Evolutionary conservation across 2,329 filamentous ascomycete genomes (phyloP).

Genomic region (Sarocladium kiliense): DNA sequence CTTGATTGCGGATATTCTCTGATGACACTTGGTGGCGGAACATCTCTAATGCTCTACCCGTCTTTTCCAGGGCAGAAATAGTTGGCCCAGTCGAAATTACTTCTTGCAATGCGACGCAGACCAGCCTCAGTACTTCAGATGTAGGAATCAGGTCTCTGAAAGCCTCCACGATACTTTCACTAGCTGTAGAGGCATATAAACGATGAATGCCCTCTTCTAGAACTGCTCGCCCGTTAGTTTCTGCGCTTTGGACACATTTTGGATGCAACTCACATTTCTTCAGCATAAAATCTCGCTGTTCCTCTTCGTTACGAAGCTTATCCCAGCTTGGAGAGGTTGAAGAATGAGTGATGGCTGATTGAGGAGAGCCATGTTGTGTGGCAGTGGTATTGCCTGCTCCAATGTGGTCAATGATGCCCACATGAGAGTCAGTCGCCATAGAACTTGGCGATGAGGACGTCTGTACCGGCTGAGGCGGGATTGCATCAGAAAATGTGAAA

Average conservation of each 20-base stretch:
- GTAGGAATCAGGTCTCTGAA: constrained; percentile 1
- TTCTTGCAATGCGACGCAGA: constrained; percentile 1
- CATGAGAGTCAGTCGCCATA: background rate
- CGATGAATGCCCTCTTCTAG: background rate
- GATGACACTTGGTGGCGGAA: background rate
- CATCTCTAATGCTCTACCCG: background rate
- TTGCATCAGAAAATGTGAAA: background rate
- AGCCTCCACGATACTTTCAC: constrained; percentile 1
- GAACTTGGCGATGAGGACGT: background rate
- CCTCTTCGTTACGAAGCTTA: background rate
- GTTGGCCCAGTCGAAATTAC: background rate
- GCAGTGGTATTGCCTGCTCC: background rate
- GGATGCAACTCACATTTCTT: background rate
- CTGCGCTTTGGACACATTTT: no score
- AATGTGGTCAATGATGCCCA: background rate
- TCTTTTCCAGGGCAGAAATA: background rate
- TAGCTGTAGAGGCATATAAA: background rate
- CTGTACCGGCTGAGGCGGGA: background rate
- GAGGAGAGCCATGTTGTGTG: background rate
- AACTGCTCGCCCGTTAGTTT: background rate
- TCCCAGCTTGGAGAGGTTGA: background rate
- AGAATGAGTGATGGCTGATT: background rate
- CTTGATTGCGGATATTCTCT: background rate
- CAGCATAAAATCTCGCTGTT: background rate
- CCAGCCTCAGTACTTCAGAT: background rate